Evolutionary conservation across 768 basidiomycete species (phyloP), one percentile per base, ranked within the genome.

Genomic region (Tephrocybe sp.): DNA sequence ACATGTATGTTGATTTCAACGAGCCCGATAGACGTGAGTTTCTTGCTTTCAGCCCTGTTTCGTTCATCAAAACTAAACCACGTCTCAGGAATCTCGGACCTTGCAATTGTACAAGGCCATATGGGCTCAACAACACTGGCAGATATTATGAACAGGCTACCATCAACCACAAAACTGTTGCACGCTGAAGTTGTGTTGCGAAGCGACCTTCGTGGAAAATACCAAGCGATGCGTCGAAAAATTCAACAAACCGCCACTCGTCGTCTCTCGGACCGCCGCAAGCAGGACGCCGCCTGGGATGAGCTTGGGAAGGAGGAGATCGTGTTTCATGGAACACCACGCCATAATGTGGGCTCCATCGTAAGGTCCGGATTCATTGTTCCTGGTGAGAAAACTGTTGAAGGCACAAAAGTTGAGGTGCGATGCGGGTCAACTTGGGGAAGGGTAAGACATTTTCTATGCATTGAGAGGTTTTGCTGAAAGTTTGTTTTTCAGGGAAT

Each of bases 381-480:
- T 1, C 54, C 48, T n/a, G 54, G 54, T 3, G 18, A 42, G 23
- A 50, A 47, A 30, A 50, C 54, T 8, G 30, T n/a, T 12, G 26
- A 38, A 14, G 54, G 54, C 4, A 38, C 45, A 36, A 9, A 4
- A 9, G 45, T 55, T 3, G 38, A 5, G 3, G 38, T 55, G 28
- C 43, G 54, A 15, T 50, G 54, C 33, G 54, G 54, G 1, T 39
- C 48, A 11, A 55, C 54, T 23, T 55, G 54, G 54, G 54, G 54
- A 18, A 45, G 32, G 46, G 52, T 44, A 26, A 30, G 44, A n/a
- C 4, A 38, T 4, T 12, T 17, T 5, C 3, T n/a, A 17, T 43
- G 7, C 6, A 14, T 25, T n/a, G 21, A 26, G 0, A 9, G 15
- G 33, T 32, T 4, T 30, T 40, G 28, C 21, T 50, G 17, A 25